Conservation (phyloP, 768 basidiomycete species). For the Lactarius tabidus region DNA sequence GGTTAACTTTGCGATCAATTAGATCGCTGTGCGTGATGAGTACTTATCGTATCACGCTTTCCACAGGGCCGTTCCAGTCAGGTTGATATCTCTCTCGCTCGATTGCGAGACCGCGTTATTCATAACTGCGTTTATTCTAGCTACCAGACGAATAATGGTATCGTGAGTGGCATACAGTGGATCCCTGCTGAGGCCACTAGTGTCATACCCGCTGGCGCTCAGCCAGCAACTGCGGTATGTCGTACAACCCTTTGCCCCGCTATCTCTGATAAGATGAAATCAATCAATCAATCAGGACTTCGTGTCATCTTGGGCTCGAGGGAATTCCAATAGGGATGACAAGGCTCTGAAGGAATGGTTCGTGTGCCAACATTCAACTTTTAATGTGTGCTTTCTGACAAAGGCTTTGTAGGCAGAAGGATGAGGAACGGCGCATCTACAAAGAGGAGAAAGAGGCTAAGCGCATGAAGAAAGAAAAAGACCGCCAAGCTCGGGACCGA, state of each 20-base stretch:
- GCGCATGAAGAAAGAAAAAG: conserved; percentile 43
- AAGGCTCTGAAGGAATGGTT: conserved; percentile 26
- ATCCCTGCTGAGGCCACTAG: conserved; percentile 68
- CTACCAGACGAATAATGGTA: conserved; percentile 65
- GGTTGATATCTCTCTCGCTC: conserved; percentile 40
- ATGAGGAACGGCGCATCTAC: conserved; percentile 50
- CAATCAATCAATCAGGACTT: conserved; percentile 45
- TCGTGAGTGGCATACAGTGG: conserved; percentile 61
- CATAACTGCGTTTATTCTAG: conserved; percentile 34
- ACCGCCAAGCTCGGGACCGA: conserved; percentile 49
- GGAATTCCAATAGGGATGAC: conserved; percentile 27
- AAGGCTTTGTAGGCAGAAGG: conserved; percentile 33
- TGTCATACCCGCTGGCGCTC: conserved; percentile 55
- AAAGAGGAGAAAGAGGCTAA: conserved; percentile 46
- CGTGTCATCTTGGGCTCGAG: conserved; percentile 51
- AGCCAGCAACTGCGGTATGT: conserved; percentile 53
- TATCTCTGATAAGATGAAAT: conserved; percentile 8
- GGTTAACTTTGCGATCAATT: conserved; percentile 8
- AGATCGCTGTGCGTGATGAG: conserved; percentile 15
- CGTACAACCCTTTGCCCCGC: conserved; percentile 9
- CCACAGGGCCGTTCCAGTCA: conserved; percentile 65
- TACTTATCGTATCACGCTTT: conserved; percentile 26
- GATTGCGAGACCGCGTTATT: not conserved
- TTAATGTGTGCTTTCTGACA: conserved; percentile 5
- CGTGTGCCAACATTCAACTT: not conserved